These are phyloP conservation scores for Trypanosoma rangeli DNA, from an alignment of 208 protist genomes.

Conservation along the genomic window DNA sequence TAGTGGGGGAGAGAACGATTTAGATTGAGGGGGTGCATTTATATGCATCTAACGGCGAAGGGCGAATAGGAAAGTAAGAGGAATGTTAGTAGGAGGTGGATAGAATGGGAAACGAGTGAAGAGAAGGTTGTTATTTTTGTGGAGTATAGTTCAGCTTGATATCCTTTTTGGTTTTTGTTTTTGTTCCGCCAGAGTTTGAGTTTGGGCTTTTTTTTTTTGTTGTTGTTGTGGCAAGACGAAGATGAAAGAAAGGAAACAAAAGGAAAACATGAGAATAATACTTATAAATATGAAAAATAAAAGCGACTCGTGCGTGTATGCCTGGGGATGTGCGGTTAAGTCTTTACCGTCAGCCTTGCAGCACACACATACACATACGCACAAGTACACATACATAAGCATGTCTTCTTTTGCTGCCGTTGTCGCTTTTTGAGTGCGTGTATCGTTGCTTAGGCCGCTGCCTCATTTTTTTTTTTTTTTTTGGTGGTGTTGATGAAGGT, in stretches of 20 bases:
- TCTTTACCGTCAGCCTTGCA: not conserved
- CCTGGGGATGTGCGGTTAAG: not conserved
- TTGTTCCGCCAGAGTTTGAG: too few relatives aligned
- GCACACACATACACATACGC: not conserved
- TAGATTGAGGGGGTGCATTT: not conserved
- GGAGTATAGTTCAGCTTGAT: not conserved
- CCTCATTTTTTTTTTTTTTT: slow-evolving; percentile 8
- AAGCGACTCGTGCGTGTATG: not conserved
- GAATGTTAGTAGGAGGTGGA: not conserved
- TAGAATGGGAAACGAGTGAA: not conserved
- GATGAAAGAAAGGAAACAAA: not conserved
- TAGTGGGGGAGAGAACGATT: too few relatives aligned
- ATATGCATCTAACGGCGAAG: slow-evolving; percentile 3
- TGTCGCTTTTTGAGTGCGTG: not conserved
- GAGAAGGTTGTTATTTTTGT: not conserved
- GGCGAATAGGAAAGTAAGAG: slow-evolving; percentile 10
- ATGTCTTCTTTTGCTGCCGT: not conserved
- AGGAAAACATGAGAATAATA: not conserved
- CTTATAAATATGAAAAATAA: not conserved
- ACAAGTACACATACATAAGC: not conserved
- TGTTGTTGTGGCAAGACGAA: not conserved
- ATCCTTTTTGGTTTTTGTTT: not conserved
- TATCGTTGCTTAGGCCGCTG: not conserved
- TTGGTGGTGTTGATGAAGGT: not conserved
- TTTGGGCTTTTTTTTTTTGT: too few relatives aligned